Evolutionary conservation across 2,329 filamentous ascomycete genomes (phyloP).

Genomic region (Neocatenulostroma microsporum): DNA sequence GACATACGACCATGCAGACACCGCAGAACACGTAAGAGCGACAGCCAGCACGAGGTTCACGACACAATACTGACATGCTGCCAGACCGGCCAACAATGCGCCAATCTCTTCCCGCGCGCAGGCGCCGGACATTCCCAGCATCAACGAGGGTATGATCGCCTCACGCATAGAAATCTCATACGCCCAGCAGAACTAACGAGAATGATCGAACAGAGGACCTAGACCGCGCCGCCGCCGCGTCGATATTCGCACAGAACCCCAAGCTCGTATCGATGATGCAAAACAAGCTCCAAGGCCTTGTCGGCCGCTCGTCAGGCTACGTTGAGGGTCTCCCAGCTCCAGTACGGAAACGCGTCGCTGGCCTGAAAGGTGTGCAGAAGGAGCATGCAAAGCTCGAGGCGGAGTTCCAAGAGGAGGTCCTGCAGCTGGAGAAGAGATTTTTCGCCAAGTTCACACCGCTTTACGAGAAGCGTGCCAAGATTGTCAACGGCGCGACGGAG

Average conservation of each 20-base stretch:
- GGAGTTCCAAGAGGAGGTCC: constrained; percentile 96
- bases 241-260: constrained; percentile 92
- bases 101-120: constrained; percentile 97
- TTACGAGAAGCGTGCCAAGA: constrained; percentile 88
- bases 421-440: constrained; percentile 98
- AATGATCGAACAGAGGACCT: constrained; percentile 96
- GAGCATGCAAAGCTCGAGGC: constrained; percentile 97
- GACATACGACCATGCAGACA: constrained; percentile 61
- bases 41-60: neutral
- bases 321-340: constrained; percentile 87
- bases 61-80: neutral
- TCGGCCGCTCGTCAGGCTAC: constrained; percentile 93
- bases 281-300: constrained; percentile 84
- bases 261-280: constrained; percentile 96
- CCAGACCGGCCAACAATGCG: constrained; percentile 57
- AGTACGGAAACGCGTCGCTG: constrained; percentile 87
- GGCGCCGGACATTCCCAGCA: constrained; percentile 86
- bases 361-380: constrained; percentile 96
- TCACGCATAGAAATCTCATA: too few species aligned
- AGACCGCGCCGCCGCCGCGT: constrained; percentile 77
- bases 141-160: constrained; percentile 80
- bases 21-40: constrained; percentile 77
- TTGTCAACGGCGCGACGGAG: constrained; percentile 80
- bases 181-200: too few species aligned
- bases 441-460: constrained; percentile 97